Conservation (phyloP, 78 protist genomes). For the Guillardia theta region DNA sequence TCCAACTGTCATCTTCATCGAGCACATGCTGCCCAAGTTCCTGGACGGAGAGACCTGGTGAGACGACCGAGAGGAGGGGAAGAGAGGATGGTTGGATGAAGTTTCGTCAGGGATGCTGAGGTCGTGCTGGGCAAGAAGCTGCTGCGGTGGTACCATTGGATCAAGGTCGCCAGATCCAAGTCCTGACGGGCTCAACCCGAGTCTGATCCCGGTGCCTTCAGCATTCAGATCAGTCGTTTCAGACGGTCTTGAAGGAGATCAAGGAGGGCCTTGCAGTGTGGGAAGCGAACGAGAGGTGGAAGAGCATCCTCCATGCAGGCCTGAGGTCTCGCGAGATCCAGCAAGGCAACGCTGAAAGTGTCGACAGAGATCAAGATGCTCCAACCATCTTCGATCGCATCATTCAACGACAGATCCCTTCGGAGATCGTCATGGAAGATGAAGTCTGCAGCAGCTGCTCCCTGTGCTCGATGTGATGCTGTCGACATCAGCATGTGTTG, state of each 20-base stretch:
- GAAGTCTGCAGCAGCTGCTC: too few relatives aligned
- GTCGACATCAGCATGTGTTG: background rate
- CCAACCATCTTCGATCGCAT: slow-evolving; percentile 44
- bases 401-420: background rate
- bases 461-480: too few relatives aligned
- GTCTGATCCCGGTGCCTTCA: too few relatives aligned
- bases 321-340: too few relatives aligned
- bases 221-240: too few relatives aligned
- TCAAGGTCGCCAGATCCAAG: background rate
- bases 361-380: background rate
- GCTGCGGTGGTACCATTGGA: background rate
- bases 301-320: background rate
- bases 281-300: background rate
- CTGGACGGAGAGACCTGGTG: too few relatives aligned
- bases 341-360: too few relatives aligned
- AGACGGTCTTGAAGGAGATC: too few relatives aligned
- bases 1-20: background rate
- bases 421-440: slow-evolving; percentile 47
- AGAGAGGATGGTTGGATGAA: too few relatives aligned
- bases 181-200: too few relatives aligned
- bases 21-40: slow-evolving; percentile 37
- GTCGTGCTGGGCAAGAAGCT: background rate
- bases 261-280: background rate
- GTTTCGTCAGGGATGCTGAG: background rate
- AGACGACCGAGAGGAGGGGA: too few relatives aligned